Conservation (phyloP, 805 yeast species). For the Wickerhamomyces bovis region DNA sequence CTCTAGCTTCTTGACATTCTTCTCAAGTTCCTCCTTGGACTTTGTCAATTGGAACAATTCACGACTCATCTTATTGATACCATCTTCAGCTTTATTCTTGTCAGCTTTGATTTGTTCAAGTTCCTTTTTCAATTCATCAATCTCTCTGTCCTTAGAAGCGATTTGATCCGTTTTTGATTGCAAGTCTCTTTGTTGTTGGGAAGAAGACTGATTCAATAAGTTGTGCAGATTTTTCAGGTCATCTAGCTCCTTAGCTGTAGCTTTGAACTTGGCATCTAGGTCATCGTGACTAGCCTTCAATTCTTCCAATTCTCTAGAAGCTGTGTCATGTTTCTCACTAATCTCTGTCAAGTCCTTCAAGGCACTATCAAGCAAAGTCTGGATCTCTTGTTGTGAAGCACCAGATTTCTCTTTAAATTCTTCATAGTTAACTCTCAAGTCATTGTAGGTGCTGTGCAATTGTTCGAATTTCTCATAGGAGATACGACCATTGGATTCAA, state of each 20-base stretch:
- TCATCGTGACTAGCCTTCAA: slow-evolving; percentile 15
- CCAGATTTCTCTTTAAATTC: slow-evolving; percentile 27
- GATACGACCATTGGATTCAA: slow-evolving; percentile 63
- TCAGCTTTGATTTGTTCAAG: slow-evolving; percentile 26
- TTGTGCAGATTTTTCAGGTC: slow-evolving; percentile 28
- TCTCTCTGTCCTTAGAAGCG: slow-evolving; percentile 16
- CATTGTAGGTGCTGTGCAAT: slow-evolving; percentile 24
- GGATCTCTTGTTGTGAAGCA: slow-evolving; percentile 26
- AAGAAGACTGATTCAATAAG: slow-evolving; percentile 27
- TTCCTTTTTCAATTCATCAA: slow-evolving; percentile 21
- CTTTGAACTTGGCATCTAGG: slow-evolving; percentile 15
- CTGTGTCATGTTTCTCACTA: slow-evolving; percentile 3
- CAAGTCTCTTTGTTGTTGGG: slow-evolving; percentile 29
- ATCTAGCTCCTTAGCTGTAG: slow-evolving; percentile 11
- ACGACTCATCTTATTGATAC: slow-evolving; percentile 84
- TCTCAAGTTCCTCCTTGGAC: slow-evolving; percentile 48
- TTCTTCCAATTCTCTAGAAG: slow-evolving; percentile 14
- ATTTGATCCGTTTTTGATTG: slow-evolving; percentile 11
- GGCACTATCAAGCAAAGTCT: slow-evolving; percentile 15
- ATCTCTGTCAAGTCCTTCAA: slow-evolving; percentile 11
- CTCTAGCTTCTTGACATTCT: slow-evolving; percentile 34
- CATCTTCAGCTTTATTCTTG: slow-evolving; percentile 70
- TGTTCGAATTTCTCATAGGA: slow-evolving; percentile 47
- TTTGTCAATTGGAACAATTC: slow-evolving; percentile 66
- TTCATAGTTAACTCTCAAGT: slow-evolving; percentile 32